Evolutionary conservation across 768 basidiomycete genomes (phyloP).

Genomic region (Bullera alba): DNA sequence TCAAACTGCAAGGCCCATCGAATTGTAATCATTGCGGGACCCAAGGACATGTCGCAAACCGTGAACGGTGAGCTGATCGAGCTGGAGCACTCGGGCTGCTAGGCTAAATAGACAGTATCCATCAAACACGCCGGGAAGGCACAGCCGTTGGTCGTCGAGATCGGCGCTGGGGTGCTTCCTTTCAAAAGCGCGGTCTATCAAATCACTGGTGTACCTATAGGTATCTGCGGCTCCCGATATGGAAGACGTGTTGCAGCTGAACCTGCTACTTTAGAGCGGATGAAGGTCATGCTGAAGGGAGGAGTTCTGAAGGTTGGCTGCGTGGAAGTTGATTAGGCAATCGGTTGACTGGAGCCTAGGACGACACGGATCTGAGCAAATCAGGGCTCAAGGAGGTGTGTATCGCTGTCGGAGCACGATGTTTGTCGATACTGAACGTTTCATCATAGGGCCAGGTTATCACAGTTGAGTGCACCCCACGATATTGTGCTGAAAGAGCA

Average conservation of each 20-base stretch:
- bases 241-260: neutral
- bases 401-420: neutral
- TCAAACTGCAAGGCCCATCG: too few species aligned
- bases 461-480: slow-evolving; percentile 50
- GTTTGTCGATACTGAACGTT: neutral
- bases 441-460: slow-evolving; percentile 68
- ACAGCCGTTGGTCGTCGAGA: slow-evolving; percentile 66
- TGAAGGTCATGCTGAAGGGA: slow-evolving; percentile 97
- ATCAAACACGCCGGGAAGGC: slow-evolving; percentile 86
- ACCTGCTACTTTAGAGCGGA: slow-evolving; percentile 57
- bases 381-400: slow-evolving; percentile 71
- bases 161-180: slow-evolving; percentile 53
- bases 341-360: slow-evolving; percentile 46
- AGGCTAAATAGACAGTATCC: slow-evolving; percentile 60
- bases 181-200: slow-evolving; percentile 82
- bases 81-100: too few species aligned
- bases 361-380: slow-evolving; percentile 79
- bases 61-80: too few species aligned
- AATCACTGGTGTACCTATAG: slow-evolving; percentile 64
- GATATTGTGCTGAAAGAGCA: slow-evolving; percentile 1
- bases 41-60: too few species aligned
- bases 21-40: too few species aligned
- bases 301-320: slow-evolving; percentile 69
- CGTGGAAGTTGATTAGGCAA: neutral
- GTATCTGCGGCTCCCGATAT: slow-evolving; percentile 11